phyloP scores from a whole-genome alignment of 352 stramenopile genomes.

The Elongisporangium undulatum region DNA sequence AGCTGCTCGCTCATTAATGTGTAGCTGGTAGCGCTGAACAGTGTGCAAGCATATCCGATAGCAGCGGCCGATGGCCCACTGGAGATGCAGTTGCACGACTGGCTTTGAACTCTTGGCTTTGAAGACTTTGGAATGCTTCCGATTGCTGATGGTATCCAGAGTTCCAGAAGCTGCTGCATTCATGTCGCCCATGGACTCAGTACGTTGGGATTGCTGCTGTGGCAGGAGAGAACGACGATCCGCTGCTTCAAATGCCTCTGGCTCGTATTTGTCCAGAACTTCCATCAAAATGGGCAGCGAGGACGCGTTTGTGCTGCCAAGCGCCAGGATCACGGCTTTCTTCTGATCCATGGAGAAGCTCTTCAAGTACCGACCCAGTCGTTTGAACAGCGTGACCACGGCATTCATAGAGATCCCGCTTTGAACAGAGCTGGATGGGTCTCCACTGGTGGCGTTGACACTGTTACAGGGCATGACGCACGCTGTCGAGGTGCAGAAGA shows the following conservation, averaged over 20 bases:
- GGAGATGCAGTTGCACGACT: slow-evolving; percentile 23
- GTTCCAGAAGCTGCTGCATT: not conserved
- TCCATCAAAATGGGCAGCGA: slow-evolving; percentile 39
- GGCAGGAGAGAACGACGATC: not conserved
- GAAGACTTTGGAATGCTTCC: slow-evolving; percentile 8
- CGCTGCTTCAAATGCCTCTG: slow-evolving; percentile 37
- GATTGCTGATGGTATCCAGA: not conserved
- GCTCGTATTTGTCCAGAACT: slow-evolving; percentile 46
- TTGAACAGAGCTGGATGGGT: slow-evolving; percentile 18
- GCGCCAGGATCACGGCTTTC: slow-evolving; percentile 42
- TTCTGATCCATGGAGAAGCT: slow-evolving; percentile 51
- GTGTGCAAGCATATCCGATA: slow-evolving; percentile 49
- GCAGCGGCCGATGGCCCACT: slow-evolving; percentile 54
- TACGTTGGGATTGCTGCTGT: not conserved
- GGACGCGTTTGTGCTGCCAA: slow-evolving; percentile 34
- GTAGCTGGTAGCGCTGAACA: slow-evolving; percentile 2
- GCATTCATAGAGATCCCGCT: slow-evolving; percentile 31
- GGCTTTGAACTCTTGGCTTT: slow-evolving; percentile 10
- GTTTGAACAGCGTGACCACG: slow-evolving; percentile 41
- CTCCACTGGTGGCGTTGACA: slow-evolving; percentile 1
- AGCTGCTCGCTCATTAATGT: slow-evolving; percentile 6
- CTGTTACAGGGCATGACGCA: slow-evolving; percentile 16
- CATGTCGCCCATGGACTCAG: not conserved
- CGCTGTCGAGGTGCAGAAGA: slow-evolving; percentile 47
- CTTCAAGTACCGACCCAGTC: slow-evolving; percentile 49